Conservation (phyloP, 306 rosid species). For the Carpinus fangiana region DNA sequence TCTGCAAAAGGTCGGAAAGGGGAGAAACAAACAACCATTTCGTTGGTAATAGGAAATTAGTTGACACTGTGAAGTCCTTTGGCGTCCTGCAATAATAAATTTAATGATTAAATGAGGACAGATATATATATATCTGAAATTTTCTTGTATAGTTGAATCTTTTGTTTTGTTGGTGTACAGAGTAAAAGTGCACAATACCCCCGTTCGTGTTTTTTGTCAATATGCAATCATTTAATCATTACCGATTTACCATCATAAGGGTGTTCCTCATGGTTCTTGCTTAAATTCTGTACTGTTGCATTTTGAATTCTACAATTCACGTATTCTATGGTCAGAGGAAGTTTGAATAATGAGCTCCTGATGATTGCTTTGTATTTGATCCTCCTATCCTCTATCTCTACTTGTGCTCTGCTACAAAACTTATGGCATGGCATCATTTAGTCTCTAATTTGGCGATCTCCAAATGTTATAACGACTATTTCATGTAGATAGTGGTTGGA, state of each 20-base stretch:
- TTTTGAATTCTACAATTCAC: neutral
- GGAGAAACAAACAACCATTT: neutral
- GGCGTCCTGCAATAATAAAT: conserved; percentile 2
- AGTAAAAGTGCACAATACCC: neutral
- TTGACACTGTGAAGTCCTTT: neutral
- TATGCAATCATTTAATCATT: neutral
- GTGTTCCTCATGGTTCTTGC: neutral
- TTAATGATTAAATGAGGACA: neutral
- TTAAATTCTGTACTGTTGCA: neutral
- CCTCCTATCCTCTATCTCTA: too few relatives aligned
- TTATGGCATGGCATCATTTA: too few relatives aligned
- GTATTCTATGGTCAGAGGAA: too few relatives aligned
- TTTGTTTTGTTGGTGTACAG: neutral
- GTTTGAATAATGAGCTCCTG: too few relatives aligned
- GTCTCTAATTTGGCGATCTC: too few relatives aligned
- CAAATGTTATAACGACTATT: too few relatives aligned
- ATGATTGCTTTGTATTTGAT: too few relatives aligned
- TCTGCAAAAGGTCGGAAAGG: neutral
- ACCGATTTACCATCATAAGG: neutral
- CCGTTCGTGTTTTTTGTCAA: neutral
- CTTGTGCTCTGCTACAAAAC: too few relatives aligned
- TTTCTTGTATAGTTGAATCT: neutral
- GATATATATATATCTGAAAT: neutral
- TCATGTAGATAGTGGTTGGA: too few relatives aligned
- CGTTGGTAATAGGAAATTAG: neutral